A percentile compares a stretch with the other conserved stretches of the same genome.
Conservation (phyloP, 371 early-diverging fungal genomes). For the Apophysomyces elegans region DNA sequence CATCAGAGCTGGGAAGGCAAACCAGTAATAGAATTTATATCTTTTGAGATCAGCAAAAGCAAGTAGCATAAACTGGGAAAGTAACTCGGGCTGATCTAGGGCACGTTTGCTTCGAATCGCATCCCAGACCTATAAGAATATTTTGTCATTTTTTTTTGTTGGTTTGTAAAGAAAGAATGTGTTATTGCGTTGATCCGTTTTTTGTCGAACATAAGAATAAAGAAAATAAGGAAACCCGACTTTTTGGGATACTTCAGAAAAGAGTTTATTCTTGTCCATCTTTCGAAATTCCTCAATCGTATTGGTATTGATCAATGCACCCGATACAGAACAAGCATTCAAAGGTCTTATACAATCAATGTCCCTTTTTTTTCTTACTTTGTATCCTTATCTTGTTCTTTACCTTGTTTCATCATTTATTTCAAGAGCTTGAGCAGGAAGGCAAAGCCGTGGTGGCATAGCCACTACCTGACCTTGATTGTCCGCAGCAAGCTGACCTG, state of each 20-base stretch:
- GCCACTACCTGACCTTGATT: constrained; percentile 17
- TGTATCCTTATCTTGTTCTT: constrained; percentile 1
- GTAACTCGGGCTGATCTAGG: constrained; percentile 56
- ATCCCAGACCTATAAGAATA: constrained; percentile 60
- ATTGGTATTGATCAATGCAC: constrained; percentile 82
- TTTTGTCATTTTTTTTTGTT: too few species aligned
- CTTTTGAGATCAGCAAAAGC: constrained; percentile 94
- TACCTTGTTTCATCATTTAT: constrained; percentile 28
- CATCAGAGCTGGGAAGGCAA: constrained; percentile 85
- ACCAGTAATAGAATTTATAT: constrained; percentile 93
- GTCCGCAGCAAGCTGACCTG: constrained; percentile 42
- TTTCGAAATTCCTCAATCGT: constrained; percentile 89
- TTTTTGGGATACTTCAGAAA: constrained; percentile 46
- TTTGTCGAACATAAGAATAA: background rate
- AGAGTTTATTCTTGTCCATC: constrained; percentile 73
- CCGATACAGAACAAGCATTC: constrained; percentile 51
- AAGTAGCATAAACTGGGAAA: constrained; percentile 73
- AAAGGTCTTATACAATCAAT: constrained; percentile 6
- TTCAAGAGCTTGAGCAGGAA: constrained; percentile 42
- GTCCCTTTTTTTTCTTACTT: constrained; percentile 3
- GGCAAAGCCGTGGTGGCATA: constrained; percentile 33
- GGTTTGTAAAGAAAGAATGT: background rate
- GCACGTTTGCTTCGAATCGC: constrained; percentile 73
- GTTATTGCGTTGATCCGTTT: background rate
- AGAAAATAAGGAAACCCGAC: constrained; percentile 35